A percentile compares a stretch with the other conserved stretches of the same genome.
Conservation (phyloP, 2,329 filamentous ascomycete genomes). For the Elsinoe perseae region DNA sequence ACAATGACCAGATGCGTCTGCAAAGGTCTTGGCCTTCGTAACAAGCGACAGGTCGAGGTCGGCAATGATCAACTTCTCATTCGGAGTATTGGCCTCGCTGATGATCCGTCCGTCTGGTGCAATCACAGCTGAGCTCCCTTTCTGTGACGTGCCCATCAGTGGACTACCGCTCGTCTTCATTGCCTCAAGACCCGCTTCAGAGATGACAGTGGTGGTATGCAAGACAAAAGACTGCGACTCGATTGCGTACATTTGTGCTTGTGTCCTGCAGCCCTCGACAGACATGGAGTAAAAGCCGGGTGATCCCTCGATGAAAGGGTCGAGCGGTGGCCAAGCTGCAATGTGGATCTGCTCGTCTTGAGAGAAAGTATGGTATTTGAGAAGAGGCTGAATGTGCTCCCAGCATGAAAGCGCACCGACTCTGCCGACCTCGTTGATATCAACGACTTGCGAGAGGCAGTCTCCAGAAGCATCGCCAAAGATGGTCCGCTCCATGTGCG, state of each 20-base stretch:
- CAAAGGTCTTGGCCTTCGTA: constrained; percentile 36
- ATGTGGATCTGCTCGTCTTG: constrained; percentile 36
- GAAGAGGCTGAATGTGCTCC: constrained; percentile 37
- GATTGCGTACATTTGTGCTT: constrained; percentile 50
- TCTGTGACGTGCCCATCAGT: constrained; percentile 35
- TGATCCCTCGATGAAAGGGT: constrained; percentile 24
- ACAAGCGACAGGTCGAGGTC: constrained; percentile 44
- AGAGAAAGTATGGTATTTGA: constrained; percentile 36
- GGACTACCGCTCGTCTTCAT: constrained; percentile 38
- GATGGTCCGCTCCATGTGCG: constrained; percentile 38
- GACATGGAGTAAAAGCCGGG: constrained; percentile 33
- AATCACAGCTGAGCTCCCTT: constrained; percentile 45
- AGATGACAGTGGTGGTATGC: constrained; percentile 44
- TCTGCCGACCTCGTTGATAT: constrained; percentile 30
- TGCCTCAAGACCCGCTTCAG: constrained; percentile 36
- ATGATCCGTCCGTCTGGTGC: constrained; percentile 46
- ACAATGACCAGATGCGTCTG: constrained; percentile 43
- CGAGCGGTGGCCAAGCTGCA: constrained; percentile 35
- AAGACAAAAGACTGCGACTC: constrained; percentile 51
- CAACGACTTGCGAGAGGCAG: constrained; percentile 23
- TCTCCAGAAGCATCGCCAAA: constrained; percentile 35
- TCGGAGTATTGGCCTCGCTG: constrained; percentile 32
- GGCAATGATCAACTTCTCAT: constrained; percentile 45
- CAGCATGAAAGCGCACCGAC: constrained; percentile 34
- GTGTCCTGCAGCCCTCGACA: constrained; percentile 35